These are phyloP conservation scores for Pilobolus umbonatus DNA, from an alignment of 192 early-diverging fungal genomes.

Conservation along the genomic window DNA sequence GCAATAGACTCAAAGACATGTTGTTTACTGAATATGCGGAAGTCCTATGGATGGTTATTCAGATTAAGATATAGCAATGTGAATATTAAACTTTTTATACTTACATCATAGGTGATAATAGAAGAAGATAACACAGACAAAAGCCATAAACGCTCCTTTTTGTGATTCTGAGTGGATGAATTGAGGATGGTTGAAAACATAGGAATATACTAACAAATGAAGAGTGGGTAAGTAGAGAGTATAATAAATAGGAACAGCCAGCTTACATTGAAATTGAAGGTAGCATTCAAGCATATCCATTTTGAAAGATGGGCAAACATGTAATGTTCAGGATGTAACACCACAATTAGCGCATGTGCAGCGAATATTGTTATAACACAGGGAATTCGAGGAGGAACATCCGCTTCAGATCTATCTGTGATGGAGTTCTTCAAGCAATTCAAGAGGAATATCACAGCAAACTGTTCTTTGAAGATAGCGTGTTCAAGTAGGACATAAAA, in stretches of 20 bases:
- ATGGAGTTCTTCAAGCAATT: constrained; percentile 69
- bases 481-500: constrained; percentile 51
- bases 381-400: constrained; percentile 54
- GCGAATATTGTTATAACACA: constrained; percentile 62
- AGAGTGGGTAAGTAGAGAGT: constrained; percentile 1
- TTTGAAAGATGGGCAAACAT: constrained; percentile 73
- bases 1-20: constrained; percentile 67
- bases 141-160: constrained; percentile 73
- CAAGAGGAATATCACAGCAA: constrained; percentile 64
- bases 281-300: constrained; percentile 67
- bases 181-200: constrained; percentile 80
- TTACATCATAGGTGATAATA: constrained; percentile 14
- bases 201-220: constrained; percentile 62
- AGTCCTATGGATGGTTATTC: constrained; percentile 43
- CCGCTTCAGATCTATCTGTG: constrained; percentile 35
- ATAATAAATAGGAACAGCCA: background rate
- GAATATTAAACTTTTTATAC: too few species aligned
- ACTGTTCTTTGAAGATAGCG: constrained; percentile 59
- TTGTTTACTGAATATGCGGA: constrained; percentile 59
- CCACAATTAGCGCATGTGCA: constrained; percentile 54
- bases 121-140: constrained; percentile 38
- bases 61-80: background rate
- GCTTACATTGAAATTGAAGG: constrained; percentile 65
- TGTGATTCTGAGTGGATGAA: constrained; percentile 54
- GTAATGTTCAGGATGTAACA: constrained; percentile 66